A percentile compares a stretch with the other conserved stretches of the same genome.
phyloP scores from a whole-genome alignment of 768 basidiomycete species.

The Podaxis sp. region DNA sequence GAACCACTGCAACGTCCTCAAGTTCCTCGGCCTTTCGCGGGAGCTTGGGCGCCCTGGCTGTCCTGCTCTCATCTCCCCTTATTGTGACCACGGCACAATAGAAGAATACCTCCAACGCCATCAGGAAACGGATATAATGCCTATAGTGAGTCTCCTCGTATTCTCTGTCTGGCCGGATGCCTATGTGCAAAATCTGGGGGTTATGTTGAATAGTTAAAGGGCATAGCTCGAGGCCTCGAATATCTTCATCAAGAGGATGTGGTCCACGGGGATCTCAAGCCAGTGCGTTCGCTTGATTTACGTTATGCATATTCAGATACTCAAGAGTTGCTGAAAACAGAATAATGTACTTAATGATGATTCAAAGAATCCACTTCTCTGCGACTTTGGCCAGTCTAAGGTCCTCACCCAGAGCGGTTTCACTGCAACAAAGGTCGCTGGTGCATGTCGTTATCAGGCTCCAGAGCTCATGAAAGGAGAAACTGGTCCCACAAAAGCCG shows the following conservation, averaged over 20 bases:
- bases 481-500: background rate
- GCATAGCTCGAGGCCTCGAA: constrained; percentile 79
- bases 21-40: background rate
- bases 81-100: background rate
- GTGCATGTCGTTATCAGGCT: no score
- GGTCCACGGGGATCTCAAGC: constrained; percentile 81
- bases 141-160: background rate
- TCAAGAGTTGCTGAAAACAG: no score
- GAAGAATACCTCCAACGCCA: background rate
- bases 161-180: no score
- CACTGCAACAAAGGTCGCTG: background rate
- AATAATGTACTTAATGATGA: no score
- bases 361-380: background rate
- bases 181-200: no score
- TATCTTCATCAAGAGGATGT: constrained; percentile 70
- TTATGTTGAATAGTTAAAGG: constrained; percentile 44
- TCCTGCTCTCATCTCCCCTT: background rate
- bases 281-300: constrained; percentile 29
- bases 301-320: background rate
- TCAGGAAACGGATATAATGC: background rate
- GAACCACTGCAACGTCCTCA: background rate
- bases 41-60: background rate
- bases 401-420: background rate
- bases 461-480: background rate
- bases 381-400: background rate